phyloP scores from a whole-genome alignment of 2,329 filamentous ascomycete species.

The Penicillium digitatum region DNA sequence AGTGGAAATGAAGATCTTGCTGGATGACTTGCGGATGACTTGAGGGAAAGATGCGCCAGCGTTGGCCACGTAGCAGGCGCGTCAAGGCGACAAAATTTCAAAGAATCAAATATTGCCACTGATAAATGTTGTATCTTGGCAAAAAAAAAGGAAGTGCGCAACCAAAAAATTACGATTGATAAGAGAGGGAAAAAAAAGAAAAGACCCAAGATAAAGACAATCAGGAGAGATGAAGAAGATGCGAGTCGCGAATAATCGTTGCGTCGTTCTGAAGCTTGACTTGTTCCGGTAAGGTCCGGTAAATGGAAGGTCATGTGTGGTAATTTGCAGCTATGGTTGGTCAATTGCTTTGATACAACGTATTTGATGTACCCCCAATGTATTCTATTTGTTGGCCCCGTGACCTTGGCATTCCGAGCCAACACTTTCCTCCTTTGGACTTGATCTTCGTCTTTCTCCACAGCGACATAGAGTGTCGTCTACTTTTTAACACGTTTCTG shows the following conservation, averaged over 20 bases:
- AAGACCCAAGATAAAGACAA: constrained; percentile 14
- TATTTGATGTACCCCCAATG: not conserved
- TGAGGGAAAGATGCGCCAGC: constrained; percentile 30
- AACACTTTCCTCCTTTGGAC: not conserved
- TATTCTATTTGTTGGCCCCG: constrained; percentile 18
- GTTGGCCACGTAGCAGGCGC: constrained; percentile 47
- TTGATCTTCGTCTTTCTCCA: not conserved
- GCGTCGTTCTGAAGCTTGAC: constrained; percentile 19
- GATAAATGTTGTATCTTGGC: not conserved
- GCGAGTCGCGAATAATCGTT: constrained; percentile 18
- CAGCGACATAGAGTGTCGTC: not conserved
- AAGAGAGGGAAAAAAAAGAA: constrained; percentile 1
- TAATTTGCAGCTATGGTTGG: constrained; percentile 7
- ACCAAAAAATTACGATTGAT: constrained; percentile 1
- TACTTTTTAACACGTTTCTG: not conserved
- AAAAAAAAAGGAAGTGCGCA: not conserved
- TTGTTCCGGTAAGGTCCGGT: constrained; percentile 25
- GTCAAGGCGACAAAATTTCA: constrained; percentile 25
- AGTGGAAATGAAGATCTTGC: constrained; percentile 8
- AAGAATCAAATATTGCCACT: constrained; percentile 17
- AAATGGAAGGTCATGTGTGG: constrained; percentile 2
- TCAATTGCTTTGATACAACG: not conserved
- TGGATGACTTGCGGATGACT: constrained; percentile 12
- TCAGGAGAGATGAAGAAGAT: constrained; percentile 23
- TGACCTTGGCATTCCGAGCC: constrained; percentile 11